phyloP scores from a whole-genome alignment of 352 stramenopile genomes.

The Globisporangium apiculatum region DNA sequence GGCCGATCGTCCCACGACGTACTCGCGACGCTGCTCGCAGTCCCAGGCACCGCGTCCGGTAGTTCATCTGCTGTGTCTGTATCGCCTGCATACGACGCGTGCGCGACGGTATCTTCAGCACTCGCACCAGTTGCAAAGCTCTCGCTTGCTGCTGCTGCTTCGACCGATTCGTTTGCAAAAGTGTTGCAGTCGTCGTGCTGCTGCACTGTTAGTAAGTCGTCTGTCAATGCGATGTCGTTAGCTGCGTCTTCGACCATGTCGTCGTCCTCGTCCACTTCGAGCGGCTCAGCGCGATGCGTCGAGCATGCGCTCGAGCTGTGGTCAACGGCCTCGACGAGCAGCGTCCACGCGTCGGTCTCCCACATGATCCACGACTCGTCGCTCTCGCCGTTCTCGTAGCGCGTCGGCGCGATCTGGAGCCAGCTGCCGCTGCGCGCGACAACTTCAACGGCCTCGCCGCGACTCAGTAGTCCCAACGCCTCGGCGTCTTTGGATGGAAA shows the following conservation, averaged over 20 bases:
- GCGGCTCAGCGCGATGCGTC: not conserved
- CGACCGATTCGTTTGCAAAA: no score
- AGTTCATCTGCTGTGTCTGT: not conserved
- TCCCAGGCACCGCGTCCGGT: not conserved
- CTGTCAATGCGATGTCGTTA: not conserved
- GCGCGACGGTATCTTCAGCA: not conserved
- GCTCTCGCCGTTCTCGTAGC: not conserved
- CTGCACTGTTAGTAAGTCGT: not conserved
- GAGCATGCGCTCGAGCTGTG: constrained; percentile 20
- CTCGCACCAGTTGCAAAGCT: not conserved
- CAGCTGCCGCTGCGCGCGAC: constrained; percentile 37
- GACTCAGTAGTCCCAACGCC: constrained; percentile 40
- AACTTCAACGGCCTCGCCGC: constrained; percentile 47
- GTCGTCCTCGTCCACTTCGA: not conserved
- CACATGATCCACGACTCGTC: constrained; percentile 66
- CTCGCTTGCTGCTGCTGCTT: not conserved
- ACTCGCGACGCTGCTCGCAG: not conserved
- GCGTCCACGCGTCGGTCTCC: constrained; percentile 32
- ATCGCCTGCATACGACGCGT: not conserved
- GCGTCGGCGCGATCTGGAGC: constrained; percentile 31
- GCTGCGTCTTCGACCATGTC: not conserved
- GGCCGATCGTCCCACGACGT: constrained; percentile 9
- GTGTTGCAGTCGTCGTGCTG: no score
- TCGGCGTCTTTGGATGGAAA: constrained; percentile 61
- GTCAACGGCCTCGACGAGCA: constrained; percentile 34